A percentile compares a stretch with the other conserved stretches of the same genome.
phyloP scores from a whole-genome alignment of 1,139 yeast genomes.

The Geotrichum reessii region DNA sequence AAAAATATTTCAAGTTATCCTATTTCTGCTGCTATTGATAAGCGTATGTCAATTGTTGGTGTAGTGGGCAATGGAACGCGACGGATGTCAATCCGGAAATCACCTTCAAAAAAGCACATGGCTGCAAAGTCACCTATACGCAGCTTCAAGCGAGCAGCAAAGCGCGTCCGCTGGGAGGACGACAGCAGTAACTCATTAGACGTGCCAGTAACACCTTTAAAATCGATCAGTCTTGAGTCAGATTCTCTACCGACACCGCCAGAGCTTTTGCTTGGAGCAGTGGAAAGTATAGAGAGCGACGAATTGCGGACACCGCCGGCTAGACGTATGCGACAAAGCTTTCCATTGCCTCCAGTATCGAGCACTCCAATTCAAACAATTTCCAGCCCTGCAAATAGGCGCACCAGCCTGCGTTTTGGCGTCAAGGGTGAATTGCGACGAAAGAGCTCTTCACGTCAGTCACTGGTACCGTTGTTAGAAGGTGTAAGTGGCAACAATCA shows the following conservation, averaged over 20 bases:
- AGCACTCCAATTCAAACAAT: constrained; percentile 6
- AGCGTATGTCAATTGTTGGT: background rate
- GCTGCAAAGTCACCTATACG: constrained; percentile 23
- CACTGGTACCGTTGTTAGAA: background rate
- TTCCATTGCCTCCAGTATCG: constrained; percentile 1
- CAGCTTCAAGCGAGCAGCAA: constrained; percentile 23
- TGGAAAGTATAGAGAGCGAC: background rate
- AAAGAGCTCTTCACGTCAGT: constrained; percentile 14
- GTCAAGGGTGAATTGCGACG: constrained; percentile 26
- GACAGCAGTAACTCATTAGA: constrained; percentile 16
- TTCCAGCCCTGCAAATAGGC: constrained; percentile 6
- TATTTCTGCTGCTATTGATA: background rate
- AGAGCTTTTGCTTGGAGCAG: background rate
- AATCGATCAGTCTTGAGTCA: background rate
- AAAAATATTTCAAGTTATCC: background rate
- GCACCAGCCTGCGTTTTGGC: constrained; percentile 22
- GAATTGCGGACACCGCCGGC: background rate
- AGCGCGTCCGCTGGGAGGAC: constrained; percentile 32
- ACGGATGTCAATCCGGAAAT: constrained; percentile 2
- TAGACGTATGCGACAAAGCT: background rate
- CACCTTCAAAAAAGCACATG: constrained; percentile 10
- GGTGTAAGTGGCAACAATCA: background rate
- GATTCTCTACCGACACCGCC: constrained; percentile 10
- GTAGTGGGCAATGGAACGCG: background rate
- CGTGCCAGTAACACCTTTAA: constrained; percentile 5